phyloP scores from a whole-genome alignment of 2,329 filamentous ascomycete genomes.

The Coniella lustricola region DNA sequence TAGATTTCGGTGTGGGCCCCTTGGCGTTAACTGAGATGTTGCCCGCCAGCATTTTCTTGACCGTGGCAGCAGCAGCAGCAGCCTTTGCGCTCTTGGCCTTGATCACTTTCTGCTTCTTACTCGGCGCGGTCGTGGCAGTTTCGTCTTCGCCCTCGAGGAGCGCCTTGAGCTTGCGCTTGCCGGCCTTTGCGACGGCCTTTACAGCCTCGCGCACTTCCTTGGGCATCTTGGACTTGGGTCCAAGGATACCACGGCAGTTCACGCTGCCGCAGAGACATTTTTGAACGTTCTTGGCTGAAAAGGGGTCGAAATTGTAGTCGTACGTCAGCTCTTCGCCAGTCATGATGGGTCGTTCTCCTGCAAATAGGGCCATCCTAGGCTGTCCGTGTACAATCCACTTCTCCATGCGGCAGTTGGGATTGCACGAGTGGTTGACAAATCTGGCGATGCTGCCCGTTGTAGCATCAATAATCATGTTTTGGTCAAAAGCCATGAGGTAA shows the following conservation, averaged over 20 bases:
- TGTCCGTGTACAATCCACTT: constrained; percentile 95
- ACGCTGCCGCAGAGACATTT: constrained; percentile 56
- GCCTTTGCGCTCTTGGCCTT: constrained; percentile 28
- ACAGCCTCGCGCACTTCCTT: constrained; percentile 37
- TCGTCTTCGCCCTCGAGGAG: constrained; percentile 37
- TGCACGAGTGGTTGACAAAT: constrained; percentile 97
- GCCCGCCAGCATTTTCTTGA: constrained; percentile 31
- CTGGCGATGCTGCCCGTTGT: constrained; percentile 92
- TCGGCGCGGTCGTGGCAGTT: constrained; percentile 21
- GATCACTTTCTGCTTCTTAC: constrained; percentile 43
- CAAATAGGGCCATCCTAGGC: constrained; percentile 93
- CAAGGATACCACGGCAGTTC: constrained; percentile 59
- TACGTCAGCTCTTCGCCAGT: constrained; percentile 96
- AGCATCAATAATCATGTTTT: constrained; percentile 97
- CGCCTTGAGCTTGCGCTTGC: constrained; percentile 52
- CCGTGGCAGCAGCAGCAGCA: constrained; percentile 22
- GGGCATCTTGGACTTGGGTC: constrained; percentile 49
- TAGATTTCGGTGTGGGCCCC: constrained; percentile 22
- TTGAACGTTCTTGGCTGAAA: constrained; percentile 62
- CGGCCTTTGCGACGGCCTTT: constrained; percentile 27
- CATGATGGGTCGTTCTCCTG: constrained; percentile 81
- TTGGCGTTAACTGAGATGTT: constrained; percentile 32
- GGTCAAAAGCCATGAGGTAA: constrained; percentile 97
- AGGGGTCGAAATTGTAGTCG: constrained; percentile 71
- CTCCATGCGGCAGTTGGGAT: constrained; percentile 94